These are phyloP conservation scores for Malassezia psittaci DNA, from an alignment of 1,284 basidiomycete species.

Conservation along the genomic window DNA sequence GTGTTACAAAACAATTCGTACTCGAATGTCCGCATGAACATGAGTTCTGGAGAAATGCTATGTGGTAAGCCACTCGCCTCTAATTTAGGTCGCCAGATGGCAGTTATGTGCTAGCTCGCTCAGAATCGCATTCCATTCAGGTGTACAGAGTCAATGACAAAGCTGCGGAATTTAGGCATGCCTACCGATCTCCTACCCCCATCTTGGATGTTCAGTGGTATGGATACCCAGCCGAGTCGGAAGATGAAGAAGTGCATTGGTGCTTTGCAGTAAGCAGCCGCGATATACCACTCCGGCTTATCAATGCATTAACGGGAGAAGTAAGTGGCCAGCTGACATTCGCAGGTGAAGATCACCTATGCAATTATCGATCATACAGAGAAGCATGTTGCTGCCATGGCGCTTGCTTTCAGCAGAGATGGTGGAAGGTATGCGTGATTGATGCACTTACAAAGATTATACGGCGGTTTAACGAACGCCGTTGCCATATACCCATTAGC, in stretches of 20 bases:
- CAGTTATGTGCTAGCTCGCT: background rate
- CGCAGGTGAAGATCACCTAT: slow-evolving; percentile 5
- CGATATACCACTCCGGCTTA: slow-evolving; percentile 11
- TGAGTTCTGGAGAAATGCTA: slow-evolving; percentile 12
- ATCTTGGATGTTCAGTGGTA: slow-evolving; percentile 14
- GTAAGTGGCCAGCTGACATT: background rate
- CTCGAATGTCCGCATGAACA: background rate
- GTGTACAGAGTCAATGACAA: background rate
- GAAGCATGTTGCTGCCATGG: background rate
- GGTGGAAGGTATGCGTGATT: background rate
- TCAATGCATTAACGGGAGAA: slow-evolving; percentile 1
- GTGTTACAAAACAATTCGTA: background rate
- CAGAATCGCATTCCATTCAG: slow-evolving; percentile 12
- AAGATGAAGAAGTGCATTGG: background rate
- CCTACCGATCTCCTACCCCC: slow-evolving; percentile 6
- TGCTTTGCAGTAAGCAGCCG: slow-evolving; percentile 16
- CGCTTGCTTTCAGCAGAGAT: slow-evolving; percentile 7
- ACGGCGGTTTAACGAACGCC: slow-evolving; percentile 5
- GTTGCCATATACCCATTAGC: background rate
- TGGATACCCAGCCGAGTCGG: background rate
- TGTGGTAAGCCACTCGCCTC: slow-evolving; percentile 6
- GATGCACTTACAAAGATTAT: background rate
- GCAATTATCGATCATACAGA: slow-evolving; percentile 13
- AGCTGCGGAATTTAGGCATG: background rate
- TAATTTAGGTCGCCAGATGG: slow-evolving; percentile 13